A percentile compares a stretch with the other conserved stretches of the same genome.
Evolutionary conservation across 495 filamentous ascomycete species (phyloP).

Genomic region (Usnea hakonensis): DNA sequence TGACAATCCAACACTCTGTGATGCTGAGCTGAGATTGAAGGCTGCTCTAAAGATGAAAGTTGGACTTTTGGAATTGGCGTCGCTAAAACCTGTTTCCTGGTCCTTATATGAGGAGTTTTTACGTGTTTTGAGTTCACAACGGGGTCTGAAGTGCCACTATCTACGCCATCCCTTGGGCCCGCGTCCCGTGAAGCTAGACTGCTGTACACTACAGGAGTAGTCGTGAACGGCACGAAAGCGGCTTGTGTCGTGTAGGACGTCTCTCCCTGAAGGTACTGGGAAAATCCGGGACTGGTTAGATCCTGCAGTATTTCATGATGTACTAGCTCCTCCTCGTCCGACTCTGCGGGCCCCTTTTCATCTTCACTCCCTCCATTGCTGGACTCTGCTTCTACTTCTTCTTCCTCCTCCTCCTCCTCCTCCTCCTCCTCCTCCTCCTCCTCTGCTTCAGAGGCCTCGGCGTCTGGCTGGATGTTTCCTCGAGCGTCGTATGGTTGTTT

Average conservation of each 20-base stretch:
- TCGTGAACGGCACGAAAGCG: neutral
- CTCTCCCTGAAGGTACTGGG: neutral
- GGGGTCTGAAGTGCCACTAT: neutral
- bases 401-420: constrained; percentile 17
- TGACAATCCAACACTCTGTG: neutral
- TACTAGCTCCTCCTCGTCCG: neutral
- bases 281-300: neutral
- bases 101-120: neutral
- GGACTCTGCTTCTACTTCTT: constrained; percentile 23
- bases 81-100: neutral
- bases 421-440: constrained; percentile 1
- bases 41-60: neutral
- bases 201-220: neutral
- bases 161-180: neutral
- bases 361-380: constrained; percentile 1
- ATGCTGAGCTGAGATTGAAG: neutral
- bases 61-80: neutral
- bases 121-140: neutral
- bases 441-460: constrained; percentile 4
- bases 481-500: neutral
- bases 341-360: neutral
- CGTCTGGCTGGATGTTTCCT: neutral
- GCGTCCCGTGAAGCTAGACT: neutral
- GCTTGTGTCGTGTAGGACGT: neutral
- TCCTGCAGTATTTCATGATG: constrained; percentile 1